Evolutionary conservation across 305 asterid species (phyloP), one percentile per base, ranked within the genome.

Genomic region (Solanum chacoense): DNA sequence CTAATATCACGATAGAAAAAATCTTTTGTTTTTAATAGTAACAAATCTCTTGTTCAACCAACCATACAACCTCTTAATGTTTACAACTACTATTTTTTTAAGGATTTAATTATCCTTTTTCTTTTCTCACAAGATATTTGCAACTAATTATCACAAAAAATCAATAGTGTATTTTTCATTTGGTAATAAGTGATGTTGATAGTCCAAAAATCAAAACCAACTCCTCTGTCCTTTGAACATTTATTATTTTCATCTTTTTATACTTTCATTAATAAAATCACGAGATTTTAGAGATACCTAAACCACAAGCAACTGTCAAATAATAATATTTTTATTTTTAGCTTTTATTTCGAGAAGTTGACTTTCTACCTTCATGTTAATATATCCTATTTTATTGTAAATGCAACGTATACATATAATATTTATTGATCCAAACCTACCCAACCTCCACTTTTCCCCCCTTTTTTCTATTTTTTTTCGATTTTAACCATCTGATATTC

Each of bases 231-330:
- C 69, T 86, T 90, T 90, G 87, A 87, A 84, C 89, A 87, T 89
- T 87, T 42, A 91, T 89, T 86, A 91, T 89, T 86, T 31, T 85
- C 69, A 55, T 55, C 24, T 18, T 83, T 69, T 50, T 55, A 50
- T 29, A 84, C 12, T 5, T 50, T 12, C 32, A 74, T 88, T 42
- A 74, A 72, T 81, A 59, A 88, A n/a, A 90, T 93, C 94, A 94
- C 94, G 94, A 93, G 94, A 92, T 89, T 94, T 93, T 90, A 94
- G 91, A 91, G 91, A 76, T 88, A 93, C 95, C 95, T 76, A 90
- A 94, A 91, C 97, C 95, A 94, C 92, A 92, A 93, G 85, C 91
- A 91, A 93, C 85, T 90, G 91, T 91, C 90, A 85, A 38, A 35
- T 85, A 67, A 24, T 67, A 24, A 67, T 67, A 11, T 29, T 28